Base-by-base conservation (phyloP, 2,329 filamentous ascomycete species). In the Aspergillus awamori region DNA sequence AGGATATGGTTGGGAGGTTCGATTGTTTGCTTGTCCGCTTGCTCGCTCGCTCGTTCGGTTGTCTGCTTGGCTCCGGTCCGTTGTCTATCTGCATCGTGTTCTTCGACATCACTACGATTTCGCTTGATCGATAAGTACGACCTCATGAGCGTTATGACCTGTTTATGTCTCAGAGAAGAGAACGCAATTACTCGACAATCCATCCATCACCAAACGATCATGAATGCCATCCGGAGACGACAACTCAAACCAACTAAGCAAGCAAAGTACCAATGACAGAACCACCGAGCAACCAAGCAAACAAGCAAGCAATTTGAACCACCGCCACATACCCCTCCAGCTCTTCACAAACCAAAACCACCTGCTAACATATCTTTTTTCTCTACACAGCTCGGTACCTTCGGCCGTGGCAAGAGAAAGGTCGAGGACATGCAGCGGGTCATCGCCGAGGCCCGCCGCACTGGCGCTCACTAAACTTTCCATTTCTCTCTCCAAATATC, bases 341-440 rank as follows among this genome's bases (percentile, higher is more conserved):
- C 24, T 49, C 28, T 36, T 8, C 28, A 17, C 13, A 58, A 30
- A 38, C 10, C 15, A 20, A 58, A 51, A 55, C 26, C 47, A 8
- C 45, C 26, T 17, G 28, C 68, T 71, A 66, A 72, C 67, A 51
- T 65, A 24, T 60, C 11, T 2, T 55, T 24, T 39, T 60, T 59
- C 61, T 68, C 20, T 20, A 20, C 20, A 54, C 69, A 95, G 90
- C 93, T 99, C 86, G 95, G 95, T 81, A 98, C 95, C 75, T 98
- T 98, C 83, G 91, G 92, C 79, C 94, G 95, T 82, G 94, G 94
- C 79, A 99, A 99, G 94, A 89, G 87, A 81, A 99, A 99, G 94
- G 95, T 99, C 74, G 95, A 99, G 81, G 94, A 98, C 86, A 92
- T 99, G 85, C 92, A 93, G 85, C 89, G 92, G 77, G 91, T 99